Base-by-base conservation (phyloP, 73 alveolate species). In the Uronychia binucleata region DNA sequence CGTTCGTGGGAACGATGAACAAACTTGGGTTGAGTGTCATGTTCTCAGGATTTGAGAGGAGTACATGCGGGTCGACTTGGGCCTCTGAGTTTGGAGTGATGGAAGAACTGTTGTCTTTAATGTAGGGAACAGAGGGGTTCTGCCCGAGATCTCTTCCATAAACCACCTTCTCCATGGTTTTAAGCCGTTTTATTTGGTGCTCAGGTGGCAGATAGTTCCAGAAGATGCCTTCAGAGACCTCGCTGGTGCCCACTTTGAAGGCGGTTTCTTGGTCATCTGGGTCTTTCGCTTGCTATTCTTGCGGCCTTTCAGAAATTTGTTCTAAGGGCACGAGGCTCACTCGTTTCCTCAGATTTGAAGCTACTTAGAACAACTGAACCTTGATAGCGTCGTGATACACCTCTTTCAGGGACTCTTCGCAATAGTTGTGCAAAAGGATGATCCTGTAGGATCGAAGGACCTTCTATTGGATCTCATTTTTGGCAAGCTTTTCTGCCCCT, bases 1-100 rank as follows among this genome's bases (percentile, higher is more conserved):
- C 95, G 57, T 78, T 74, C 0, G 90, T 35, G 19, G 95, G 95
- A 31, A 90, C 59, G 75, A 75, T 31, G 25, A 34, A 28, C 26
- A 74, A 33, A 1, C 31, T 5, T 46, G 5, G n/a, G 19, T 46
- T 46, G n/a, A 46, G 19, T 19, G 5, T 19, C 67, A 46, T 11
- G 5, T 46, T 46, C n/a, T n/a, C n/a, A n/a, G n/a, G n/a, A n/a
- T n/a, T n/a, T n/a, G n/a, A n/a, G n/a, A n/a, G n/a, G n/a, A n/a
- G n/a, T n/a, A n/a, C n/a, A n/a, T n/a, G n/a, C n/a, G n/a, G n/a
- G n/a, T n/a, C n/a, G n/a, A n/a, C n/a, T n/a, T n/a, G n/a, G n/a
- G n/a, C n/a, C n/a, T n/a, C n/a, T n/a, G n/a, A n/a, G n/a, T n/a
- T n/a, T n/a, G n/a, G n/a, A n/a, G n/a, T n/a, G n/a, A n/a, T n/a